Conservation (phyloP, 352 stramenopile species). For the Pythium folliculosum region DNA sequence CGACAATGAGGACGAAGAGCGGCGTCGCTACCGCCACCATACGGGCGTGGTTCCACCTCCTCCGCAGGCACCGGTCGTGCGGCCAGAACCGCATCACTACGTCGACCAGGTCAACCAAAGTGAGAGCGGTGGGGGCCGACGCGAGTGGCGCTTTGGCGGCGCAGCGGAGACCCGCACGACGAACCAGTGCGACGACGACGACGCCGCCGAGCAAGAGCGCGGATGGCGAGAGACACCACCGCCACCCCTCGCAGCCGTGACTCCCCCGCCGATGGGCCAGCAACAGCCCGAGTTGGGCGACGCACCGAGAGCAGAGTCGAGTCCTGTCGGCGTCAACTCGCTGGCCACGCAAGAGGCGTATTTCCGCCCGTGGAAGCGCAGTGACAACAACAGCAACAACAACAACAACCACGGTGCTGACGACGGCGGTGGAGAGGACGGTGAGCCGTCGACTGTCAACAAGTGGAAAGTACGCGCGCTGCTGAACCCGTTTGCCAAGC, state of each 20-base stretch:
- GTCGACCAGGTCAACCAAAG: background rate
- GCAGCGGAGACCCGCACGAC: background rate
- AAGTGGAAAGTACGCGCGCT: constrained; percentile 78
- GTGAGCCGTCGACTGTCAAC: constrained; percentile 32
- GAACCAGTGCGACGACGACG: constrained; percentile 15
- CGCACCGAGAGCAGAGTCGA: background rate
- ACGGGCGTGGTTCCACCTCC: too few species aligned
- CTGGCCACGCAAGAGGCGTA: constrained; percentile 39
- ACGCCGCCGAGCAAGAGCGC: background rate
- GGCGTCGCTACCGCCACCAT: background rate
- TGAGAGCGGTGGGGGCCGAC: background rate
- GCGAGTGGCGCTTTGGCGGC: constrained; percentile 12
- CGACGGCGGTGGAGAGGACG: constrained; percentile 10
- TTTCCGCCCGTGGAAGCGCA: constrained; percentile 60
- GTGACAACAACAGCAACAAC: constrained; percentile 26
- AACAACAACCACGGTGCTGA: constrained; percentile 10
- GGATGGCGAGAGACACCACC: background rate
- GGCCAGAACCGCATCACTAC: background rate
- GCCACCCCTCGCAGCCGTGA: background rate
- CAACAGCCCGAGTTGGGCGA: background rate
- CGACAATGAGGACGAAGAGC: constrained; percentile 21
- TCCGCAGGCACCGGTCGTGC: too few species aligned
- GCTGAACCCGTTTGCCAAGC: constrained; percentile 70
- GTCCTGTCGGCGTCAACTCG: background rate
- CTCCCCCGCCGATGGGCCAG: background rate